These are phyloP conservation scores for Apiospora rasikravindrae DNA, from an alignment of 2,329 filamentous ascomycete genomes.

Conservation along the genomic window DNA sequence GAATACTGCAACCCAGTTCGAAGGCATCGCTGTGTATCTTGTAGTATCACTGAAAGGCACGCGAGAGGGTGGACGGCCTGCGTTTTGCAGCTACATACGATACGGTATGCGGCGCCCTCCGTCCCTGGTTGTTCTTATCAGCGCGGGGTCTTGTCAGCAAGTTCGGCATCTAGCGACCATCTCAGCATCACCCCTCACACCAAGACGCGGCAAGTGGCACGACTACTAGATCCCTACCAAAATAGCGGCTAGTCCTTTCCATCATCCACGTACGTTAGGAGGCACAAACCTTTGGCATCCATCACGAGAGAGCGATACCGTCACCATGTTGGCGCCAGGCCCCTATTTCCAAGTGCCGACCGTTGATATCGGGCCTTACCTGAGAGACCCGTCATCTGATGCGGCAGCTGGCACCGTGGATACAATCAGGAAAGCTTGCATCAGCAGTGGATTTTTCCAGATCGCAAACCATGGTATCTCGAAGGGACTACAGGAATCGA, in stretches of 20 bases:
- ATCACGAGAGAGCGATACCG: neutral
- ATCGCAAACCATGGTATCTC: conserved; percentile 54
- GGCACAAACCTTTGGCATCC: neutral
- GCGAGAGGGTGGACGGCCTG: neutral
- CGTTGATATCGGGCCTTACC: conserved; percentile 40
- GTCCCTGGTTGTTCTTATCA: neutral
- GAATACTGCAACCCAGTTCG: neutral
- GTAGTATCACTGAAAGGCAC: neutral
- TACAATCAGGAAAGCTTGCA: conserved; percentile 40
- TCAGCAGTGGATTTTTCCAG: conserved; percentile 58
- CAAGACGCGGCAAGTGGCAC: neutral
- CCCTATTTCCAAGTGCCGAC: conserved; percentile 33
- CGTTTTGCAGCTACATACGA: neutral
- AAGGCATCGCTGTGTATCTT: neutral
- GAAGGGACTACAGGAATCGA: conserved; percentile 43
- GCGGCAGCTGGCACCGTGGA: conserved; percentile 36
- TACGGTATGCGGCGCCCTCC: neutral
- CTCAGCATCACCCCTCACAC: neutral
- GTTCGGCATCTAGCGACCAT: neutral
- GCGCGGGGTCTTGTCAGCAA: neutral
- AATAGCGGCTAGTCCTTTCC: neutral
- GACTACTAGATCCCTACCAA: neutral
- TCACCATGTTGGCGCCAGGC: neutral
- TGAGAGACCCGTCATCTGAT: conserved; percentile 35
- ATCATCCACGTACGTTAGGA: neutral